Conservation (phyloP, 805 yeast species). For the Saturnispora zaruensis region DNA sequence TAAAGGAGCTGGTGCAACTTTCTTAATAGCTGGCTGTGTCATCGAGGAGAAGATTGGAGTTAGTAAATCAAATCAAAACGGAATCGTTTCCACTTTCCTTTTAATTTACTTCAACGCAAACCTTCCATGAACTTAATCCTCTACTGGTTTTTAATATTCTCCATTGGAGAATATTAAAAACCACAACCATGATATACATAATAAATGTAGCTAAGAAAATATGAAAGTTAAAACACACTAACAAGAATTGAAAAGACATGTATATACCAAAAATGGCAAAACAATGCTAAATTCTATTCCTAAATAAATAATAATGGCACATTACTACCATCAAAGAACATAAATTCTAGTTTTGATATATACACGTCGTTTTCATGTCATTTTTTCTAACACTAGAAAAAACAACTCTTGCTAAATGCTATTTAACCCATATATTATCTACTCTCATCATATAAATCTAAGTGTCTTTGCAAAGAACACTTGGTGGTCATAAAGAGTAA, state of each 20-base stretch:
- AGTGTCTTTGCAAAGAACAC: neutral
- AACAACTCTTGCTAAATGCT: neutral
- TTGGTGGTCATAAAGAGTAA: neutral
- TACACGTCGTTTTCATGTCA: neutral
- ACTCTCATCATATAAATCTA: neutral
- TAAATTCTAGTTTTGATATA: constrained; percentile 1
- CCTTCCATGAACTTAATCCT: constrained; percentile 19
- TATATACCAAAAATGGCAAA: neutral
- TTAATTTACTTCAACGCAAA: constrained; percentile 5
- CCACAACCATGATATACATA: neutral
- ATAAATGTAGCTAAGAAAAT: neutral
- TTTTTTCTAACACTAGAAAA: neutral
- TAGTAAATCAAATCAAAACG: neutral
- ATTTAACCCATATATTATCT: neutral
- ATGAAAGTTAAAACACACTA: constrained; percentile 2
- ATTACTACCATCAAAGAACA: neutral
- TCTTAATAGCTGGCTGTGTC: constrained; percentile 41
- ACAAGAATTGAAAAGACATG: constrained; percentile 9
- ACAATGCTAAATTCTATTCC: neutral
- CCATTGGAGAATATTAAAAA: too few species aligned
- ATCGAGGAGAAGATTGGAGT: constrained; percentile 24
- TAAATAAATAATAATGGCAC: neutral
- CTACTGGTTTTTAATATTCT: constrained; percentile 14
- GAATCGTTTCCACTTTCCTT: neutral
- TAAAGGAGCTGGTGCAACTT: constrained; percentile 98